Evolutionary conservation across 2,329 filamentous ascomycete genomes (phyloP), one percentile per base, ranked within the genome.

Genomic region (Fusarium sp.): DNA sequence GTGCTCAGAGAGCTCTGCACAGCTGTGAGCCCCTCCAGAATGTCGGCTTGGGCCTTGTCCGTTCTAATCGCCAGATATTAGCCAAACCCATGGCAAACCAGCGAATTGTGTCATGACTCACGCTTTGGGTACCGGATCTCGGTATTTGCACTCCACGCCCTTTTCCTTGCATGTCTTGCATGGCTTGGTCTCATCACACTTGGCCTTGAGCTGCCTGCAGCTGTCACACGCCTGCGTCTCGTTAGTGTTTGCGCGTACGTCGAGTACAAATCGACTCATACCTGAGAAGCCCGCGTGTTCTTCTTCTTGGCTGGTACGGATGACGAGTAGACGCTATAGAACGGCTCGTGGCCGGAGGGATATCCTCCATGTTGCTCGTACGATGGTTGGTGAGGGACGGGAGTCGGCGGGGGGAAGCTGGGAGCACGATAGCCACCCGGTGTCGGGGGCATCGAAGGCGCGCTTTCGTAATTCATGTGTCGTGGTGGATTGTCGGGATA

Each of bases 101-200:
- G 4, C 29, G 52, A 52, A 20, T 56, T 42, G 13, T 29, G 3
- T 27, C 18, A 13, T 36, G 40, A 61, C 93, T 81, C 88, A 97
- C 94, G 97, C 96, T 80, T 97, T 97, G 18, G 95, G 95, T 25
- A 95, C 93, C 7, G 97, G 93, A 79, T 98, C 95, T 74, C 95
- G 92, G 82, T 98, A 98, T 82, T 94, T 92, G 85, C 94, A 99
- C 63, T 91, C 88, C 35, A 95, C 88, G 74, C 90, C 92, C 81
- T 97, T 97, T 76, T 98, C 95, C 78, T 93, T 93, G 82, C 97
- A 99, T 78, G 92, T 94, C 80, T 95, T 96, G 78, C 93, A 93
- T 2, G 93, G 95, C 74, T 93, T 91, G 13, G 92, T 91, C 85
- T 98, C 95, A 78, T 97, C 95, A 81, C 95, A 98, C 83, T 97